These are phyloP conservation scores for Oxalis stricta DNA, from an alignment of 441 rosid species.

Conservation along the genomic window DNA sequence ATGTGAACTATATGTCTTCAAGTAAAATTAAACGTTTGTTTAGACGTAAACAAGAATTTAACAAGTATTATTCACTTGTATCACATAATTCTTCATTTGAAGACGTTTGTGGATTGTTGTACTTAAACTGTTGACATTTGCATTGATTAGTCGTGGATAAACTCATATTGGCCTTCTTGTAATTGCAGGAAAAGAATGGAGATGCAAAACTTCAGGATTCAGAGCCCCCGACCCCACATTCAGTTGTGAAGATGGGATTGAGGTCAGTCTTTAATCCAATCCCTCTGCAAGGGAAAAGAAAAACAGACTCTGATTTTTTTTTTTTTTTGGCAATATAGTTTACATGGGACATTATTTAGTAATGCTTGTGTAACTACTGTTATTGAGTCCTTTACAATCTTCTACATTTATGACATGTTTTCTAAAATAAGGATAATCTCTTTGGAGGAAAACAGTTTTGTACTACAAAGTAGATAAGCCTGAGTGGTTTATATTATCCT, in stretches of 20 bases:
- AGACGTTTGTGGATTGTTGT: background rate
- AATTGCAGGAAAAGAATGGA: slow-evolving; percentile 76
- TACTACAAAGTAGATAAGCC: background rate
- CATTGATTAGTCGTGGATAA: slow-evolving; percentile 1
- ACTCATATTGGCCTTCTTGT: slow-evolving; percentile 9
- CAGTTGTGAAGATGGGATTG: slow-evolving; percentile 66
- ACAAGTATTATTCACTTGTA: too few relatives aligned
- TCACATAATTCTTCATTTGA: background rate
- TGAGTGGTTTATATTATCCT: background rate
- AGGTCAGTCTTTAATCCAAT: slow-evolving; percentile 76
- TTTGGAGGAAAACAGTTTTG: background rate
- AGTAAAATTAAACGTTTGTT: too few relatives aligned
- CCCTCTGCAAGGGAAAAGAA: too few relatives aligned
- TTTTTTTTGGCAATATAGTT: background rate
- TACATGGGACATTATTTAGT: background rate
- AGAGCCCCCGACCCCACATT: slow-evolving; percentile 93
- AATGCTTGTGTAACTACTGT: background rate
- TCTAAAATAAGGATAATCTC: background rate
- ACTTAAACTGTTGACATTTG: slow-evolving; percentile 2
- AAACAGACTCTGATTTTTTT: slow-evolving; percentile 4
- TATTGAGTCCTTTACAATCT: background rate
- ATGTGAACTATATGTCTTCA: background rate
- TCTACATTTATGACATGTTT: background rate
- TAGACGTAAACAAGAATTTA: too few relatives aligned
- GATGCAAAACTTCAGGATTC: slow-evolving; percentile 80